Conservation (phyloP, 768 basidiomycete genomes). For the Hericium alpestre region DNA sequence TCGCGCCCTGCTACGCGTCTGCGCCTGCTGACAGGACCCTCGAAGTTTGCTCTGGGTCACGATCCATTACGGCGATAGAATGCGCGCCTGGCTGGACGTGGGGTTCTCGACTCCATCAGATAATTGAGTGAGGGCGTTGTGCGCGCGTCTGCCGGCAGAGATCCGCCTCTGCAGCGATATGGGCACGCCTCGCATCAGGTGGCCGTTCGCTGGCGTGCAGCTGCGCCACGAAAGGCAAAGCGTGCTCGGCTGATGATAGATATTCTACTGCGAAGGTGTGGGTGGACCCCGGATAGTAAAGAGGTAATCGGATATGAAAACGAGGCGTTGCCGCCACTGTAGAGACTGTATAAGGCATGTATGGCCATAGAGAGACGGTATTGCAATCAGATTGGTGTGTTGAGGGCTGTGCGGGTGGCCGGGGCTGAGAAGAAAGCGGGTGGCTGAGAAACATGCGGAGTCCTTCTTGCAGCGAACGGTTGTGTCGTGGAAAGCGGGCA, state of each 20-base stretch:
- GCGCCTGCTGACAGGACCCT: neutral
- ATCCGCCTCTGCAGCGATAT: neutral
- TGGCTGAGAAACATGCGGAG: neutral
- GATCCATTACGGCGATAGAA: conserved; percentile 44
- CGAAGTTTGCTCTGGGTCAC: conserved; percentile 41
- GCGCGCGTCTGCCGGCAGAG: neutral
- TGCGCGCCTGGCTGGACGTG: conserved; percentile 48
- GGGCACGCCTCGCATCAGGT: neutral
- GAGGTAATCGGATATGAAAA: neutral
- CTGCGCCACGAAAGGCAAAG: too few relatives aligned
- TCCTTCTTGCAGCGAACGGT: neutral
- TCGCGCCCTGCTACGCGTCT: neutral
- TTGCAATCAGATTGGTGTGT: neutral
- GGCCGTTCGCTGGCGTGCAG: too few relatives aligned
- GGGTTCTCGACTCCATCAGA: conserved; percentile 38
- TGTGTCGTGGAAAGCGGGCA: neutral
- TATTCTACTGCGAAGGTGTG: too few relatives aligned
- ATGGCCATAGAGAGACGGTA: neutral
- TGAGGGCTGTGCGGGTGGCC: neutral
- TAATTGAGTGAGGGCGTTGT: conserved; percentile 13
- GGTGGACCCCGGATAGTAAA: neutral
- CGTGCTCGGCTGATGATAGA: too few relatives aligned
- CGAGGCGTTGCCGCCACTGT: neutral
- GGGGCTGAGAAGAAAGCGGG: neutral
- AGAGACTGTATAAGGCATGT: neutral